Percentiles rank a stretch among this genome's conserved stretches.
phyloP scores from a whole-genome alignment of 225 moss, liverwort and hornwort genomes.

The Climacium dendroides region DNA sequence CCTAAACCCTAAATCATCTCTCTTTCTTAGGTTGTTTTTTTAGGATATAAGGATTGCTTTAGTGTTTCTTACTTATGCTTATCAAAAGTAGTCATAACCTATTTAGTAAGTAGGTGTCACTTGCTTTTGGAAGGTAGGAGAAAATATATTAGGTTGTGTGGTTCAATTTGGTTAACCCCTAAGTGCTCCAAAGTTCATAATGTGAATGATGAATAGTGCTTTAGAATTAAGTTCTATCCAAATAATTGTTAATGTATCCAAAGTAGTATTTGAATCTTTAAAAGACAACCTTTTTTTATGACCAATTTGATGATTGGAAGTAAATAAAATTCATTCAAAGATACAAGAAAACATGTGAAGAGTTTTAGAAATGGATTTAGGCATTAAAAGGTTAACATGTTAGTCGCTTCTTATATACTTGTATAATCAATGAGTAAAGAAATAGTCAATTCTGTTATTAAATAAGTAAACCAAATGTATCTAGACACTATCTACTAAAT shows the following conservation, averaged over 20 bases:
- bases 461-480: not conserved
- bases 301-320: not conserved
- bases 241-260: not conserved
- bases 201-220: not conserved
- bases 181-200: not conserved
- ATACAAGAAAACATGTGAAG: not conserved
- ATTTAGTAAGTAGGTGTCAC: not conserved
- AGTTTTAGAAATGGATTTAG: not conserved
- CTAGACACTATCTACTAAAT: rapidly evolving
- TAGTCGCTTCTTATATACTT: too few species aligned
- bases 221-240: too few species aligned
- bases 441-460: not conserved
- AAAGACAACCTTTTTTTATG: too few species aligned
- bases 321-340: not conserved
- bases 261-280: not conserved
- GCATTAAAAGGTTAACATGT: not conserved
- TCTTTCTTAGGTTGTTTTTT: not conserved
- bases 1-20: not conserved
- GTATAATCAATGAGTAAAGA: not conserved
- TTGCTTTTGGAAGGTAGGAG: not conserved
- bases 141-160: not conserved
- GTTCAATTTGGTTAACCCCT: not conserved
- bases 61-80: not conserved
- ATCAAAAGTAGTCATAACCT: not conserved
- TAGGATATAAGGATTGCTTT: not conserved